Percentiles rank a stretch among this genome's conserved stretches.
Evolutionary conservation across 2,329 filamentous ascomycete genomes (phyloP).

Genomic region (Microdochium bolleyi): DNA sequence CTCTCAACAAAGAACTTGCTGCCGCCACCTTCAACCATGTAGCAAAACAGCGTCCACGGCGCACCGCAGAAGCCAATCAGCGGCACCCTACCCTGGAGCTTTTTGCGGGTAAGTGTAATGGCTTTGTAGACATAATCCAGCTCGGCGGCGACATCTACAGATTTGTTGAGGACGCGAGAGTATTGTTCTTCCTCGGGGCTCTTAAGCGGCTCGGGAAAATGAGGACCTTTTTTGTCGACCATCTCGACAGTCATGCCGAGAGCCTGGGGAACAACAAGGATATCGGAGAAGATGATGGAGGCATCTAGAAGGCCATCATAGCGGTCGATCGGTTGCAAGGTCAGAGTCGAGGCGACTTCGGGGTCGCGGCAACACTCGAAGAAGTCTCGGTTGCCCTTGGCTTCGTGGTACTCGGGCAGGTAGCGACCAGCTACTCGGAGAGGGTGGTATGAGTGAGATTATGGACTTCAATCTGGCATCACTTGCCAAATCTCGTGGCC

Average conservation of each 20-base stretch:
- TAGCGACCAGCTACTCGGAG: conserved; percentile 72
- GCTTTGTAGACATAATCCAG: conserved; percentile 94
- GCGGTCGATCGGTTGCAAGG: conserved; percentile 89
- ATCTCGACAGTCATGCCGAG: conserved; percentile 99
- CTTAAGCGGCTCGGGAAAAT: conserved; percentile 80
- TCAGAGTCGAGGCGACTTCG: conserved; percentile 87
- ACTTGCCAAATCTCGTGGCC: no score
- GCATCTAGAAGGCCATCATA: conserved; percentile 87
- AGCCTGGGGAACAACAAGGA: conserved; percentile 93
- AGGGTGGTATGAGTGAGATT: neutral
- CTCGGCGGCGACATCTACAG: conserved; percentile 79
- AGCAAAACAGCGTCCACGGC: conserved; percentile 94
- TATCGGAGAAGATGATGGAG: conserved; percentile 98
- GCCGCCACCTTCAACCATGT: conserved; percentile 97
- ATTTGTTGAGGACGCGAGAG: conserved; percentile 61
- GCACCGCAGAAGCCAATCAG: conserved; percentile 95
- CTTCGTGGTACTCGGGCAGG: conserved; percentile 94
- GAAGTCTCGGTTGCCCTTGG: conserved; percentile 85
- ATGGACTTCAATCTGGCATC: no score
- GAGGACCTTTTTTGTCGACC: conserved; percentile 93
- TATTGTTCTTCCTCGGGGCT: conserved; percentile 81
- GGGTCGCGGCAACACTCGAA: conserved; percentile 95
- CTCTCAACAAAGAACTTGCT: conserved; percentile 90
- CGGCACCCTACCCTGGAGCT: conserved; percentile 81
- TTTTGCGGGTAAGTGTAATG: conserved; percentile 82